These are phyloP conservation scores for Gamsiella multidivaricata DNA, from an alignment of 192 early-diverging fungal genomes.

Conservation along the genomic window DNA sequence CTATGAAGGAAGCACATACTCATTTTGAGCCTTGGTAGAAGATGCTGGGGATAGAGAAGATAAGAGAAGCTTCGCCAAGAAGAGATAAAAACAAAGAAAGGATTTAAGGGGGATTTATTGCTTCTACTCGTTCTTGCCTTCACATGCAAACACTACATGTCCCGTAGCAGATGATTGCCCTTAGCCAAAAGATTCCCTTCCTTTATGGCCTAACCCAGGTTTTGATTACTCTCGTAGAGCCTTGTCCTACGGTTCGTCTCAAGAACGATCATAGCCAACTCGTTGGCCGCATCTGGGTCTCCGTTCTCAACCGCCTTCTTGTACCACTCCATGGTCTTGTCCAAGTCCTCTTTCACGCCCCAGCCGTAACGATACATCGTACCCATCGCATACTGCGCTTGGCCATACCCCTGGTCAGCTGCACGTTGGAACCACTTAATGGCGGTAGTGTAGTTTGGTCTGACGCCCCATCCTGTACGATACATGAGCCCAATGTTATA, in stretches of 20 bases:
- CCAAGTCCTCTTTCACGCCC: not conserved
- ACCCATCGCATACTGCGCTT: not conserved
- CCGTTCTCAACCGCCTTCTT: not conserved
- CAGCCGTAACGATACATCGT: not conserved
- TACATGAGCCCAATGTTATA: not conserved
- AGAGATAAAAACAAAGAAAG: too few relatives aligned
- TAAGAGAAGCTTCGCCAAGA: too few relatives aligned
- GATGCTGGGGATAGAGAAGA: too few relatives aligned
- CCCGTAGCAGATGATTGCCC: not conserved
- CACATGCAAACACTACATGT: not conserved
- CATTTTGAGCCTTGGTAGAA: not conserved
- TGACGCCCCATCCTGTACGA: not conserved
- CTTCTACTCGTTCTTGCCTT: too few relatives aligned
- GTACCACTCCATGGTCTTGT: not conserved
- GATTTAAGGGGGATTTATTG: too few relatives aligned
- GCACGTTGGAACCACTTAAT: conserved; percentile 1
- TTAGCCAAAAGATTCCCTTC: not conserved
- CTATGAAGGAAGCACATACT: not conserved
- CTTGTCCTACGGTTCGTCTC: not conserved
- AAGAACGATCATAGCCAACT: not conserved
- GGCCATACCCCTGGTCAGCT: not conserved
- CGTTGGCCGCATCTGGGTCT: not conserved
- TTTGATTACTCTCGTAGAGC: not conserved
- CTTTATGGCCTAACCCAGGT: not conserved
- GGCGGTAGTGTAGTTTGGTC: not conserved